These are phyloP conservation scores for Zygosaccharomyces lentus DNA, from an alignment of 805 yeast genomes.

Conservation along the genomic window DNA sequence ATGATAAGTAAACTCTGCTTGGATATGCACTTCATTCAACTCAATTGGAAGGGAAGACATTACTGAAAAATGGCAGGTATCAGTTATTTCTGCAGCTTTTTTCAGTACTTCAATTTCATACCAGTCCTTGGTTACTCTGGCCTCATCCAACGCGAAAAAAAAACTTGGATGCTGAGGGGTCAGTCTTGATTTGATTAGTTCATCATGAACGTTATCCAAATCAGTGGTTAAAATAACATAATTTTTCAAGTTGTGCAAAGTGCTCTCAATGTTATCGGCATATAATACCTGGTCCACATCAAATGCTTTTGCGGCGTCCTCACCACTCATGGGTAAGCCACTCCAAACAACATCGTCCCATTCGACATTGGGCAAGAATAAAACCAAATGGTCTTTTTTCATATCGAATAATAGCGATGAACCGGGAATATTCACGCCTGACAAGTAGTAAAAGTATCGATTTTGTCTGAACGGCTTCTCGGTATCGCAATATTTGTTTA, in stretches of 20 bases:
- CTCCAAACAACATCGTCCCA: constrained; percentile 95
- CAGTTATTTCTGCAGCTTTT: constrained; percentile 80
- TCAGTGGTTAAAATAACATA: constrained; percentile 48
- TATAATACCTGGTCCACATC: constrained; percentile 83
- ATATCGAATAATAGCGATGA: constrained; percentile 60
- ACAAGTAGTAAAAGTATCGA: constrained; percentile 80
- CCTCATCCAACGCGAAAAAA: constrained; percentile 76
- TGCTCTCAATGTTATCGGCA: constrained; percentile 43
- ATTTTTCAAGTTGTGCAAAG: constrained; percentile 22
- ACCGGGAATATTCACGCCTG: constrained; percentile 82
- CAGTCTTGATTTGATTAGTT: constrained; percentile 37
- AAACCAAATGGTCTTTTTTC: constrained; percentile 49
- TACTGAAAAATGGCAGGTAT: constrained; percentile 82
- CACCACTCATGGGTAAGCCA: constrained; percentile 70
- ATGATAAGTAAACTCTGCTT: constrained; percentile 93
- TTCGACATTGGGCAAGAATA: constrained; percentile 81
- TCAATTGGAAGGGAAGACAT: constrained; percentile 92
- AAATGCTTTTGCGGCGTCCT: constrained; percentile 58
- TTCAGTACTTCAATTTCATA: constrained; percentile 73
- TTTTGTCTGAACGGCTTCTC: constrained; percentile 78
- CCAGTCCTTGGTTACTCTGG: constrained; percentile 78
- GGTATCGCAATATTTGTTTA: constrained; percentile 75
- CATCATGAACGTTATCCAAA: constrained; percentile 42
- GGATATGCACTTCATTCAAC: constrained; percentile 82
- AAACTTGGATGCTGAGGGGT: constrained; percentile 46